A percentile compares a stretch with the other conserved stretches of the same genome.
phyloP scores from a whole-genome alignment of 768 basidiomycete genomes.

The Bullera alba region DNA sequence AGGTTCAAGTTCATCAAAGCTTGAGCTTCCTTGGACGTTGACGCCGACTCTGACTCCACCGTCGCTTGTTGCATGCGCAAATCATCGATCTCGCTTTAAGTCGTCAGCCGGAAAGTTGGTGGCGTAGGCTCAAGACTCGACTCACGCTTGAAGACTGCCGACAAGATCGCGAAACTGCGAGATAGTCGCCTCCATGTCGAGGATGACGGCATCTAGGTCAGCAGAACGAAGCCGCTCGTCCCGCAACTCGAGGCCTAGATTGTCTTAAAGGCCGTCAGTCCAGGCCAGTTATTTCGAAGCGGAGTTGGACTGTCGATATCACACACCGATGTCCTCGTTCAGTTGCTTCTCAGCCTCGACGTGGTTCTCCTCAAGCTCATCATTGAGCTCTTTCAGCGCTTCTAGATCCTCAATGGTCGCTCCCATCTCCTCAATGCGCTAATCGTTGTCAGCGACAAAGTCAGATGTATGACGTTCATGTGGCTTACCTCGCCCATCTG shows the following conservation, averaged over 20 bases:
- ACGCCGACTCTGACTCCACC: constrained; percentile 72
- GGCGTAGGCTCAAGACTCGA: not conserved
- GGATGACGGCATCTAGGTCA: constrained; percentile 66
- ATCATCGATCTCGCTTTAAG: constrained; percentile 69
- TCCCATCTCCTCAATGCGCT: constrained; percentile 98
- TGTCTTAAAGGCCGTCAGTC: no score
- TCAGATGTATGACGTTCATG: no score
- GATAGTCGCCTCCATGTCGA: constrained; percentile 83
- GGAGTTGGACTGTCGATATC: not conserved
- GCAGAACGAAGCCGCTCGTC: constrained; percentile 63
- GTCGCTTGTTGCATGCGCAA: constrained; percentile 79
- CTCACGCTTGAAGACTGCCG: constrained; percentile 67
- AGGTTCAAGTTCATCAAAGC: constrained; percentile 91
- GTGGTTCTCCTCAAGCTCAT: constrained; percentile 96
- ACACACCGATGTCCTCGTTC: constrained; percentile 77
- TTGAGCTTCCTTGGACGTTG: constrained; percentile 78
- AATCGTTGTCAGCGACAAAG: not conserved
- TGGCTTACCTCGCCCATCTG: constrained; percentile 74
- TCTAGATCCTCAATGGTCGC: constrained; percentile 94
- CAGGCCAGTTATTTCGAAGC: no score
- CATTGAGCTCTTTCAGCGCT: constrained; percentile 87
- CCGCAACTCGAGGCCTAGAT: constrained; percentile 52
- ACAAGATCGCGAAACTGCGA: constrained; percentile 89
- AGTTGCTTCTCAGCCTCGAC: constrained; percentile 84
- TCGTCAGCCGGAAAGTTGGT: not conserved